These are phyloP conservation scores for Aspergillus sp. DNA, from an alignment of 2,329 filamentous ascomycete species.

Conservation along the genomic window DNA sequence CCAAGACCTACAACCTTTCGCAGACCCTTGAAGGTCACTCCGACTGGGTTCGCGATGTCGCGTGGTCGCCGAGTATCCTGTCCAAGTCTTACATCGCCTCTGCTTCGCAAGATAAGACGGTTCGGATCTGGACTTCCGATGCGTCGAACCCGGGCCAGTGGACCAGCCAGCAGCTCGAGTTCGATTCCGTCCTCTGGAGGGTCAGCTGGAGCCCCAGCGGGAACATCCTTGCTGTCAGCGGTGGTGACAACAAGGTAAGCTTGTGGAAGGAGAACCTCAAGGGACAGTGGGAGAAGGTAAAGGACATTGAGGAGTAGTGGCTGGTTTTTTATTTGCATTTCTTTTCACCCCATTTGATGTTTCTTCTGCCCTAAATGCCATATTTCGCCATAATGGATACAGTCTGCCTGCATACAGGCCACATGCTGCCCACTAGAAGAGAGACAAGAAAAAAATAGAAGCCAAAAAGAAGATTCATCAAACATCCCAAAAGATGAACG, in stretches of 20 bases:
- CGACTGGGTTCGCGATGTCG: slow-evolving; percentile 97
- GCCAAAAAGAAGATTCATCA: slow-evolving; percentile 3
- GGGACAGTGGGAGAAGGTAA: slow-evolving; percentile 95
- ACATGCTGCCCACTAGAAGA: background rate
- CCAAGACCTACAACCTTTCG: slow-evolving; percentile 52
- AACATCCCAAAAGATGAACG: slow-evolving; percentile 35
- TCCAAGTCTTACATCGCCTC: slow-evolving; percentile 96
- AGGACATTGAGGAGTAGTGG: slow-evolving; percentile 82
- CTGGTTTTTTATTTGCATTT: slow-evolving; percentile 12
- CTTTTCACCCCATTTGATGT: slow-evolving; percentile 13
- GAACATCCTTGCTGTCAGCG: slow-evolving; percentile 91
- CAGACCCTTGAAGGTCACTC: slow-evolving; percentile 72
- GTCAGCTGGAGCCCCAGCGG: slow-evolving; percentile 98
- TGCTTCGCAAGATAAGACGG: slow-evolving; percentile 93
- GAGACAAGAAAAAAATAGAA: background rate
- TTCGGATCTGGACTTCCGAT: slow-evolving; percentile 92
- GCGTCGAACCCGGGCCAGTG: slow-evolving; percentile 67
- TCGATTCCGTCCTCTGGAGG: slow-evolving; percentile 89
- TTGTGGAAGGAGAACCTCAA: slow-evolving; percentile 98
- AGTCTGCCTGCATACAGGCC: background rate
- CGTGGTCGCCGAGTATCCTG: slow-evolving; percentile 92
- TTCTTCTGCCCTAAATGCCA: background rate
- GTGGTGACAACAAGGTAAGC: slow-evolving; percentile 93
- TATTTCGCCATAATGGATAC: slow-evolving; percentile 14
- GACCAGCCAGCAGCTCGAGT: slow-evolving; percentile 80